phyloP scores from a whole-genome alignment of 306 rosid genomes.

The Citrullus amarus region DNA sequence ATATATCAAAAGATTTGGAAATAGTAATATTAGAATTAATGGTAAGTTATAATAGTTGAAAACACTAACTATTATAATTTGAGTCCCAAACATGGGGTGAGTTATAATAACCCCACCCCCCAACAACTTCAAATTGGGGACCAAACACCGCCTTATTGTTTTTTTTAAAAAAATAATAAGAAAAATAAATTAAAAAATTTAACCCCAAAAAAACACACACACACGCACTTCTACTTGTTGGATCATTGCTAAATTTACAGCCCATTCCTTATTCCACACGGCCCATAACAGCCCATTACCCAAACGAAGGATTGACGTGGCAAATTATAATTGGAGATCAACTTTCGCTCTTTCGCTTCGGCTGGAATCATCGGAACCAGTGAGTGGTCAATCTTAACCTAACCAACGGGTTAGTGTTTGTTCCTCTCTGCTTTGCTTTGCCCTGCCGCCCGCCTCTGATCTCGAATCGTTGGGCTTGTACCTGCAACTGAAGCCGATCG shows the following conservation, averaged over 20 bases:
- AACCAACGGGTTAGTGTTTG: constrained; percentile 1
- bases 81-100: too few relatives aligned
- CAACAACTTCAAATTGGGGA: too few relatives aligned
- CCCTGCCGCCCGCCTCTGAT: constrained; percentile 5
- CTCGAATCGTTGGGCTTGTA: neutral
- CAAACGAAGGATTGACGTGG: neutral
- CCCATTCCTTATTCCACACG: neutral
- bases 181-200: too few relatives aligned
- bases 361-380: neutral
- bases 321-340: neutral
- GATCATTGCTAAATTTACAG: neutral
- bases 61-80: too few relatives aligned
- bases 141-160: too few relatives aligned
- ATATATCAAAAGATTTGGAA: too few relatives aligned
- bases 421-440: neutral
- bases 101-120: too few relatives aligned
- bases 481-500: constrained; percentile 12
- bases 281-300: neutral
- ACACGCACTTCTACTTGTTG: too few relatives aligned
- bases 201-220: too few relatives aligned
- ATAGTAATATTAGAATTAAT: too few relatives aligned
- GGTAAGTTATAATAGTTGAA: too few relatives aligned
- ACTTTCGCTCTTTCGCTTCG: neutral
- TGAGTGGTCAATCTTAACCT: constrained; percentile 12
- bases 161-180: too few relatives aligned